Conservation (phyloP, 352 stramenopile genomes). For the Phytophthora capsici region DNA sequence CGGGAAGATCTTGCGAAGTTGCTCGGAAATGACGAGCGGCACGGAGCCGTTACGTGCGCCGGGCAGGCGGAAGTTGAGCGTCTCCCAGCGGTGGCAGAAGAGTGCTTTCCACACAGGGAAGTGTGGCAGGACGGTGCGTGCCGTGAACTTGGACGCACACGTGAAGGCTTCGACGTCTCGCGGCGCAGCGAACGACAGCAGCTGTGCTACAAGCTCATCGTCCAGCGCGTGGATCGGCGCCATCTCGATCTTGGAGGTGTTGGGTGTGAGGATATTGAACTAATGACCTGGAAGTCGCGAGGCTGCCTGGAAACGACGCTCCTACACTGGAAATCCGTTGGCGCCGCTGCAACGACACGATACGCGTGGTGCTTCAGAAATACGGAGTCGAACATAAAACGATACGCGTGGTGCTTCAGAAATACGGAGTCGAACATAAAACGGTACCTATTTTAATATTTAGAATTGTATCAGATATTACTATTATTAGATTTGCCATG, state of each 20-base stretch:
- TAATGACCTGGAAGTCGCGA: conserved; percentile 11
- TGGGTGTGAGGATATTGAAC: conserved; percentile 13
- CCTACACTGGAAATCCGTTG: conserved; percentile 17
- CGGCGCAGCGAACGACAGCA: conserved; percentile 34
- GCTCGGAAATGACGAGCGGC: conserved; percentile 22
- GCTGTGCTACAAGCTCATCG: conserved; percentile 38
- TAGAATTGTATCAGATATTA: too few species aligned
- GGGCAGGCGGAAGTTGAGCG: conserved; percentile 39
- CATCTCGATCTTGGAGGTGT: conserved; percentile 24
- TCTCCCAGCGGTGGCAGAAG: conserved; percentile 42
- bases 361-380: conserved; percentile 26
- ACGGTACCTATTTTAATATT: too few species aligned
- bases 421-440: conserved; percentile 8
- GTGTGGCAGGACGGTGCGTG: conserved; percentile 30
- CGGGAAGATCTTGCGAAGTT: conserved; percentile 34
- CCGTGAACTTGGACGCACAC: conserved; percentile 39
- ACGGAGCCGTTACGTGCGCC: conserved; percentile 18
- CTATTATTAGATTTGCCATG: too few species aligned
- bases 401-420: conserved; percentile 22
- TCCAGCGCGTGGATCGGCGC: conserved; percentile 38
- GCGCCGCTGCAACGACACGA: conserved; percentile 13
- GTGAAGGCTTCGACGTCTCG: conserved; percentile 45
- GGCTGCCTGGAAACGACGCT: not conserved
- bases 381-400: conserved; percentile 6
- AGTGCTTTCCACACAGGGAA: conserved; percentile 44